Base-by-base conservation (phyloP, 2,329 filamentous ascomycete species). In the Rhynchosporium secalis region DNA sequence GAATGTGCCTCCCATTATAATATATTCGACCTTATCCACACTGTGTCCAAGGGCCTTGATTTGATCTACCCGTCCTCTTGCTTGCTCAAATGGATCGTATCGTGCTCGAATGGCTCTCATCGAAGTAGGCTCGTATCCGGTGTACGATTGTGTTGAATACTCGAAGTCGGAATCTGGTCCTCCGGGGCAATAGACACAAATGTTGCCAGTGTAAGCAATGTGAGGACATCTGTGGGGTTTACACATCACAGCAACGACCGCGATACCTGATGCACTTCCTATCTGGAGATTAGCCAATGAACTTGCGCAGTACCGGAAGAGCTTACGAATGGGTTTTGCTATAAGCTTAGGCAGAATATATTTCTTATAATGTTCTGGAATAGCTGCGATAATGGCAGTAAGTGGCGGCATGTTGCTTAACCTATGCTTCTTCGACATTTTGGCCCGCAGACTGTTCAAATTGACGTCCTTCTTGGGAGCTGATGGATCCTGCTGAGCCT, bases 291-390 rank as follows among this genome's bases (percentile, higher is more conserved):
- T 63, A 36, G 56, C 10, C 8, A 43, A 51, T 26, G 3, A 28
- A 28, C 38, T 41, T 28, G 48, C n/a, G 6, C 8, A 12, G 12
- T 15, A 9, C 3, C 28, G n/a, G 28, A 43, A 29, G 31, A 46
- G 79, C 83, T 72, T 82, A 89, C 91, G 84, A 64, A 99, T 98
- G 1, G 95, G 95, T 78, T 99, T 99, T 31, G 96, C 95, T 70
- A 99, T 92, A 66, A 99, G 81, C 78, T 96, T 96, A 26, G 93
- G 95, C 65, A 98, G 78, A 65, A 99, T 97, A 73, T 98, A 98
- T 79, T 98, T 99, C 81, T 98, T 99, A 80, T 98, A 97, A 76
- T 98, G 93, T 75, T 99, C 95, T n/a, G 96, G 96, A 41, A 99
- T 94, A 9, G 95, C 95, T 60, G 95, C 92, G 73, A 99, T 98